Percentiles rank a stretch among this genome's conserved stretches.
Evolutionary conservation across 202 grass and related monocot genomes (phyloP).

Genomic region (Musa balbisiana): DNA sequence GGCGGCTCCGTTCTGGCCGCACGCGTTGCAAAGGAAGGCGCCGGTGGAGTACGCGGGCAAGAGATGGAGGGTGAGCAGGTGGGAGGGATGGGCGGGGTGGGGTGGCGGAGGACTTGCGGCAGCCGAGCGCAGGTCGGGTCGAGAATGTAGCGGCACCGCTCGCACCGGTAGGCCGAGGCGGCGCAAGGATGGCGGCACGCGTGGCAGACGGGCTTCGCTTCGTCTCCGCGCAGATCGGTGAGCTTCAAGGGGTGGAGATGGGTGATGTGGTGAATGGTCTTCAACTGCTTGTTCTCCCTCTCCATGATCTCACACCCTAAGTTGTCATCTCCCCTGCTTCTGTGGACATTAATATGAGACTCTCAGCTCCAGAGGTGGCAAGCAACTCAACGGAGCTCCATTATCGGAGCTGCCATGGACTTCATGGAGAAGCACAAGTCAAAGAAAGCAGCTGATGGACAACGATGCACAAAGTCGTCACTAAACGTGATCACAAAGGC

Average conservation of each 20-base stretch:
- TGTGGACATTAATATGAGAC: no score
- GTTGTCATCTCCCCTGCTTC: no score
- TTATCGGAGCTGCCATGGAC: no score
- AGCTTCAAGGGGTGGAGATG: conserved; percentile 25
- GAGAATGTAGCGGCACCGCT: conserved; percentile 10
- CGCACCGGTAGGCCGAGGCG: conserved; percentile 4
- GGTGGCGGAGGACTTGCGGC: conserved; percentile 1
- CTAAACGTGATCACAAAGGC: no score
- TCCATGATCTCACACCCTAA: not conserved
- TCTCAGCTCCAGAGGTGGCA: no score
- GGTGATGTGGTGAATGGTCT: conserved; percentile 24
- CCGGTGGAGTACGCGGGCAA: not conserved
- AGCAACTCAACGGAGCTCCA: no score
- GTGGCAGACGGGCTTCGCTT: conserved; percentile 8
- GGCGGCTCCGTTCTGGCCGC: not conserved
- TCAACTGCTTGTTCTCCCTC: conserved; percentile 5
- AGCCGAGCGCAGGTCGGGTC: conserved; percentile 19
- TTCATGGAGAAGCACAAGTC: no score
- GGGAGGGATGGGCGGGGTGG: conserved; percentile 18
- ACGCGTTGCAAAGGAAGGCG: conserved; percentile 14
- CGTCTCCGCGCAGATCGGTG: not conserved
- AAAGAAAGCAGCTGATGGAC: no score
- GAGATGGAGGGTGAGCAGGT: conserved; percentile 7
- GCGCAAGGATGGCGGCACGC: conserved; percentile 9
- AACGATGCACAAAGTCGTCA: no score